These are phyloP conservation scores for Saccharomycopsis lassenensis DNA, from an alignment of 805 yeast species.

Conservation along the genomic window DNA sequence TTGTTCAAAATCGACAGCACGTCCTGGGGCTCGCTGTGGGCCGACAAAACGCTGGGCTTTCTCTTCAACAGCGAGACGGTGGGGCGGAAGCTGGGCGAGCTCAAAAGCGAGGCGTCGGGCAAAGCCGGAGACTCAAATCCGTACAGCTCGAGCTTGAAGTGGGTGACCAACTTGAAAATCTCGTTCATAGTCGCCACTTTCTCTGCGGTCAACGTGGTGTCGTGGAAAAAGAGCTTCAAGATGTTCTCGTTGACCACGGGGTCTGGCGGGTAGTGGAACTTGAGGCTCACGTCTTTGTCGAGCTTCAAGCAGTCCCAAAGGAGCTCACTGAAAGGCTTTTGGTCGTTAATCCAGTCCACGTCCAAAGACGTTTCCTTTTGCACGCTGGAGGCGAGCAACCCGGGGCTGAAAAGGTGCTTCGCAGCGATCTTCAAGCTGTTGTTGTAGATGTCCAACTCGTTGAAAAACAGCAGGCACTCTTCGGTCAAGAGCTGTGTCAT, in stretches of 20 bases:
- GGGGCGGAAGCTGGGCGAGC: too few species aligned
- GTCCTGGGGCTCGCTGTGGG: too few species aligned
- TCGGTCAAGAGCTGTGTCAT: conserved; percentile 7
- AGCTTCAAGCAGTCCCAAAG: conserved; percentile 17
- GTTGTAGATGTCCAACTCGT: conserved; percentile 8
- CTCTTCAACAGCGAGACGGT: too few species aligned
- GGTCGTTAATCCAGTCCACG: too few species aligned
- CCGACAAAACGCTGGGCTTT: too few species aligned
- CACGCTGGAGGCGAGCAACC: conserved; percentile 7
- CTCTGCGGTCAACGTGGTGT: background rate
- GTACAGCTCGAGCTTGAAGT: conserved; percentile 8
- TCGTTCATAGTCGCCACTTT: conserved; percentile 10
- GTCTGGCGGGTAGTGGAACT: conserved; percentile 15
- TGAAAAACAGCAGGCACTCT: conserved; percentile 6
- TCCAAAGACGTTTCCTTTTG: conserved; percentile 2
- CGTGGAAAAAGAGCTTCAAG: conserved; percentile 10
- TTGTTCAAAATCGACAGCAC: too few species aligned
- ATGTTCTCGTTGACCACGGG: conserved; percentile 12
- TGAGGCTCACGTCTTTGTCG: conserved; percentile 11
- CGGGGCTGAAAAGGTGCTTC: conserved; percentile 11
- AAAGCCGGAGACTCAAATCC: too few species aligned
- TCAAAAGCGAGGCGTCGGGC: too few species aligned
- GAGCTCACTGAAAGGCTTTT: conserved; percentile 2
- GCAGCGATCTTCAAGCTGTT: conserved; percentile 7
- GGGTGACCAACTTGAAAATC: conserved; percentile 7